These are phyloP conservation scores for Cladorrhinum samala DNA, from an alignment of 495 filamentous ascomycete species.

Conservation along the genomic window DNA sequence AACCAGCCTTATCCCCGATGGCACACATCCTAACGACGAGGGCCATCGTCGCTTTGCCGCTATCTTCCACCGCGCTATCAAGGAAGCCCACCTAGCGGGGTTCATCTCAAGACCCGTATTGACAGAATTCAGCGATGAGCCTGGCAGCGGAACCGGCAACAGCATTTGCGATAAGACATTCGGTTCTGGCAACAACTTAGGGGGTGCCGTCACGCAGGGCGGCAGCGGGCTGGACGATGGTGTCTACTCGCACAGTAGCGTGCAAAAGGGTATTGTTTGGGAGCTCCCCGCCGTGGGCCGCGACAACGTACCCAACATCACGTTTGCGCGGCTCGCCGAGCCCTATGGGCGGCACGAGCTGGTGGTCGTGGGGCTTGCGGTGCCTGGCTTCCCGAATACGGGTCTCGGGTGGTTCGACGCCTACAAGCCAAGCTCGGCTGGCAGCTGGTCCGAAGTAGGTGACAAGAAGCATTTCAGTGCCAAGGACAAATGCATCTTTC, in stretches of 20 bases:
- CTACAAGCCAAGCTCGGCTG: no score
- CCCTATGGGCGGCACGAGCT: background rate
- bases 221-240: background rate
- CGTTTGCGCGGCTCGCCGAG: background rate
- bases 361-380: background rate
- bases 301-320: background rate
- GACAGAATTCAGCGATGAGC: background rate
- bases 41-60: background rate
- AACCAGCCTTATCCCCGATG: background rate
- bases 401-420: background rate
- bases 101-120: background rate
- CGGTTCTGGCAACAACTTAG: background rate
- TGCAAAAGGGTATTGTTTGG: no score
- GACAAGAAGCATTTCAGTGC: no score
- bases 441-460: no score
- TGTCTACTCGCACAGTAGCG: background rate
- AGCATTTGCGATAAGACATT: background rate
- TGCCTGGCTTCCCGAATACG: no score
- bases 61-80: background rate
- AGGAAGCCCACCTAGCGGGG: background rate
- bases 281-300: no score
- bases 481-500: background rate
- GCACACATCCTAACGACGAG: background rate
- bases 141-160: background rate
- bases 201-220: background rate